These are phyloP conservation scores for Ogataea populi-albae DNA, from an alignment of 805 yeast species.

Conservation along the genomic window DNA sequence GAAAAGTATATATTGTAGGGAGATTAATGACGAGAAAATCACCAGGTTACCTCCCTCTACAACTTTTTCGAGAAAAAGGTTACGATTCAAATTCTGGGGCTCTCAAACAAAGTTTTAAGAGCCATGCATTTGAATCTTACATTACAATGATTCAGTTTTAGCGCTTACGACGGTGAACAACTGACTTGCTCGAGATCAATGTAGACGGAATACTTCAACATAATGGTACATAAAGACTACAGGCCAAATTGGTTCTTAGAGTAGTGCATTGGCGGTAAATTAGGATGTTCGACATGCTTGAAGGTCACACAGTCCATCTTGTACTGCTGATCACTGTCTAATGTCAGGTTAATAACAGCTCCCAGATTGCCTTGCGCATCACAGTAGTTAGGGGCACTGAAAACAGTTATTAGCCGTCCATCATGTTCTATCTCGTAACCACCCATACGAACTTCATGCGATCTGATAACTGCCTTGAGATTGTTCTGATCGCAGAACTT, in stretches of 20 bases:
- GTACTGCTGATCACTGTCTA: conserved; percentile 42
- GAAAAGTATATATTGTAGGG: conserved; percentile 40
- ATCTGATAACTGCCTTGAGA: conserved; percentile 77
- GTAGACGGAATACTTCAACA: conserved; percentile 1
- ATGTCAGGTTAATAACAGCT: conserved; percentile 74
- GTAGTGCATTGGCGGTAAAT: conserved; percentile 93
- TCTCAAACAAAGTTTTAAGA: no score
- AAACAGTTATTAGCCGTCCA: conserved; percentile 86
- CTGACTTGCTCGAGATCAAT: no score
- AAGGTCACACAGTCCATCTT: conserved; percentile 58
- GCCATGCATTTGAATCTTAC: conserved; percentile 14
- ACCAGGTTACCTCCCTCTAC: conserved; percentile 40
- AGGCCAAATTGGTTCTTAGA: conserved; percentile 47
- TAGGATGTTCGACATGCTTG: conserved; percentile 85
- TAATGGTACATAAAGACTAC: conserved; percentile 4
- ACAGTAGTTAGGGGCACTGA: conserved; percentile 97
- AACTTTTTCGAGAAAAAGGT: conserved; percentile 35
- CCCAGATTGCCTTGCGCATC: conserved; percentile 90
- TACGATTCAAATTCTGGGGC: no score
- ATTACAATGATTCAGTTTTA: no score
- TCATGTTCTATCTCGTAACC: conserved; percentile 89
- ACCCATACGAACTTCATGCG: conserved; percentile 92
- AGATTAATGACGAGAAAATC: conserved; percentile 31
- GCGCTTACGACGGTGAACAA: no score
- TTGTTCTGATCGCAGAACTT: conserved; percentile 69